Base-by-base conservation (phyloP, 2,329 filamentous ascomycete genomes). In the Cercospora berteroae region DNA sequence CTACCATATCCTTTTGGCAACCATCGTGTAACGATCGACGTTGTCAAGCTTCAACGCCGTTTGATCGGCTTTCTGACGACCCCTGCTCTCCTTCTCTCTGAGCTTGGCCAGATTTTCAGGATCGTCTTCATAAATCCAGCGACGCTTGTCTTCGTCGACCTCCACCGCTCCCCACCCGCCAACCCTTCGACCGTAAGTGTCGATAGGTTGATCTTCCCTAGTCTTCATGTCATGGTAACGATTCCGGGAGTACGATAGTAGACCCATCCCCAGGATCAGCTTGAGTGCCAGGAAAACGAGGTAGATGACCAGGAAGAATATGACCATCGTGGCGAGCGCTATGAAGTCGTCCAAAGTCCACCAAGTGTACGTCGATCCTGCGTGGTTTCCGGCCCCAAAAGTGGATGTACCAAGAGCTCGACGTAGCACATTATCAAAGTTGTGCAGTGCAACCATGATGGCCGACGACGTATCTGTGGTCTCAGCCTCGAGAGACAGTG, bases 1-100 rank as follows among this genome's bases (percentile, higher is more conserved):
- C 58, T 60, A 98, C 95, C 95, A 99, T 74, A 99, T 99, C 77
- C 95, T 86, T 85, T 97, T 98, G 0, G 93, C 92, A 74, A 93
- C 90, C 95, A 98, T 97, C 77, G 93, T 93, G 81, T 97, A 99
- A 74, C 95, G 85, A 73, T 85, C 88, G 70, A 88, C 92, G 77
- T 81, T 88, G 75, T 85, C 90, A 79, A 88, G 87, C 77, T 87
- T 88, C 62, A 87, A 85, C 64, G 79, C 78, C 39, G 84, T 81
- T 67, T 78, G 80, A 25, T 84, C 84, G 71, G 86, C 68, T 60
- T 72, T 71, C 18, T 88, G 70, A 6, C 85, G 86, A 73, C 86
- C 83, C 75, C 87, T 86, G 68, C 89, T 88, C 70, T 88, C 88
- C 61, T 85, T 76, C 67, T 89, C 87, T 69, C 84, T 83, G 74